Evolutionary conservation across 176 grass and related monocot species (phyloP), one percentile per base, ranked within the genome.

Genomic region (Hyparrhenia diplandra): DNA sequence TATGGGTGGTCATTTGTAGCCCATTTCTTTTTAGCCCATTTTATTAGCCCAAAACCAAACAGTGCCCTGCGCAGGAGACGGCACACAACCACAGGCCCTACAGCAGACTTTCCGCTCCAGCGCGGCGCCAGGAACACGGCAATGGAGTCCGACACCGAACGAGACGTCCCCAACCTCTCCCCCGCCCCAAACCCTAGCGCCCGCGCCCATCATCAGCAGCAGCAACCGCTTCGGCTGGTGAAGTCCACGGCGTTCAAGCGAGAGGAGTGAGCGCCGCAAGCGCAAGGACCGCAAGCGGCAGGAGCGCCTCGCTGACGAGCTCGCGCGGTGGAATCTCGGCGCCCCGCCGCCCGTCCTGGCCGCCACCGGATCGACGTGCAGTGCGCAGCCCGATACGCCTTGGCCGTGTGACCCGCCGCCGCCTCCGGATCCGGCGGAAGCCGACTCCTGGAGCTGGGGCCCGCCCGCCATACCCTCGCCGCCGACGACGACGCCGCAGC

Each of bases 171-270:
- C 25, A 41, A 82, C 73, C 17, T 58, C 47, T 12, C 46, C 55
- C 31, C 32, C 37, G 27, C 46, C 61, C 63, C 85, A 63, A 85
- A 64, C 67, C 88, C 81, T 64, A 87, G 70, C 79, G 59, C 64
- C 70, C 75, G 16, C 76, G 2, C 4, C 31, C 37, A 36, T 3
- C 39, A 72, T 35, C 74, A 20, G 34, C 23, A 76, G n/a, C 27
- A 25, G 42, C 24, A 77, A 30, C 28, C 70, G 57, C 47, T 89
- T 73, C 79, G 86, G 21, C 32, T 87, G 52, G 78, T 65, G 67
- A 94, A 87, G 73, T 91, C 92, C 24, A 85, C 65, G 43, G 92
- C 86, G 28, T 94, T 94, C 92, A 94, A 91, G 86, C 82, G 92
- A 17, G 92, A 94, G 60, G 92, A 94, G n/a, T n/a, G n/a, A n/a